phyloP scores from a whole-genome alignment of 2,329 filamentous ascomycete genomes.

The Aspergillus cejpii region DNA sequence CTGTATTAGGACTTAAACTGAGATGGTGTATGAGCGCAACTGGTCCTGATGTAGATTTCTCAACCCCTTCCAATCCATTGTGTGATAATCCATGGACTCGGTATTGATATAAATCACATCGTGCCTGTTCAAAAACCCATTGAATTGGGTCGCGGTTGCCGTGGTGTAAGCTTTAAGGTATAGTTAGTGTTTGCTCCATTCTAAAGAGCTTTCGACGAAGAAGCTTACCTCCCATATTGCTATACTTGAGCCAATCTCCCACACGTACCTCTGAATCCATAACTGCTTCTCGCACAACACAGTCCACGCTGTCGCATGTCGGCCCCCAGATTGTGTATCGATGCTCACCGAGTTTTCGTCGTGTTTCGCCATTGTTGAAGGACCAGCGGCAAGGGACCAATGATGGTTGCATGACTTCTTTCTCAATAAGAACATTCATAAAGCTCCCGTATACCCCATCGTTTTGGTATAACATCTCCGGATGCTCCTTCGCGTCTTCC shows the following conservation, averaged over 20 bases:
- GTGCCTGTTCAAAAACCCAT: conserved; percentile 17
- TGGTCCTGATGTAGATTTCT: background rate
- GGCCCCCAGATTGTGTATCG: conserved; percentile 26
- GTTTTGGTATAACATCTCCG: conserved; percentile 26
- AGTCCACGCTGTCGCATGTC: conserved; percentile 25
- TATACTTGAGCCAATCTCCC: conserved; percentile 25
- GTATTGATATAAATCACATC: conserved; percentile 23
- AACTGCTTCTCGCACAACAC: conserved; percentile 12
- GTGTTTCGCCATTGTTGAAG: background rate
- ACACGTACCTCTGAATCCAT: conserved; percentile 16
- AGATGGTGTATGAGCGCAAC: background rate
- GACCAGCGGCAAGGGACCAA: conserved; percentile 1
- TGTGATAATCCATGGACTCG: conserved; percentile 8
- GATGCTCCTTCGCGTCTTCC: background rate
- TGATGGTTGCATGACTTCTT: conserved; percentile 8
- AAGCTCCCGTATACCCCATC: conserved; percentile 27
- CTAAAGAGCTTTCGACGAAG: background rate
- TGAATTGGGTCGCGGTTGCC: conserved; percentile 20
- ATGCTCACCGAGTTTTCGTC: conserved; percentile 3
- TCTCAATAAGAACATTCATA: conserved; percentile 13
- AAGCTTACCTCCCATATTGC: conserved; percentile 25
- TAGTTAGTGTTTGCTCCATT: conserved; percentile 2
- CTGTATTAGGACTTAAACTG: no score
- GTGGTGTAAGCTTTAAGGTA: conserved; percentile 14
- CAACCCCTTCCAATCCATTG: background rate